Evolutionary conservation across 139 green algal species (phyloP), one percentile per base, ranked within the genome.

Genomic region (Closterium sp.): DNA sequence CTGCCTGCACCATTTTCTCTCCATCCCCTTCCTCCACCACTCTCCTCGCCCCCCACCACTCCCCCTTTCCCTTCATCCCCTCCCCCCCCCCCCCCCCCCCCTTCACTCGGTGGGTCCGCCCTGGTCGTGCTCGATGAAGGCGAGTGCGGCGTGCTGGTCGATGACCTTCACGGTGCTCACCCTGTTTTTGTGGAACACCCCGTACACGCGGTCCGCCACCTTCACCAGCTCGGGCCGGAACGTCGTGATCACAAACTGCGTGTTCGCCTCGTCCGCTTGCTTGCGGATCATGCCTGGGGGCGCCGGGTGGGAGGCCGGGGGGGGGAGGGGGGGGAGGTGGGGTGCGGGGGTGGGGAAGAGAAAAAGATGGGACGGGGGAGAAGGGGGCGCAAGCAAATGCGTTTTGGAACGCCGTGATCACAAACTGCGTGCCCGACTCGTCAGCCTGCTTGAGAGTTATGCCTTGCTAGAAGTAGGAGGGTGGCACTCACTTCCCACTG

Each of bases 221-320:
- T 95, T 94, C 28, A 96, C 95, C 30, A 98, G 94, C 95, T 99
- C 97, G 2, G 97, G 97, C 91, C 98, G 97, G 95, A 99, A 99
- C 64, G 98, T 99, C 33, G 98, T 99, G 69, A 98, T 93, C 91
- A 99, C 97, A 95, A 99, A 99, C 95, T 99, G 98, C 5, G 97
- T 97, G 30, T 96, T 95, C 84, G 96, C 95, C 84, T 84, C 38
- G 23, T 94, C 87, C 30, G 97, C 96, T 55, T 96, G 87, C 81
- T 43, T 69, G 34, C 84, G 91, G 33, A 93, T 91, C 88, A 94
- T 96, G 43, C 85, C 87, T 96, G 43, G 92, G 3, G 28, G 38
- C 5, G 33, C n/a, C 21, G 33, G 31, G 7, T 3, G 32, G 1
- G 55, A 19, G 55, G 55, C 4, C 16, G 16, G 12, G 12, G 0